Conservation (phyloP, 768 basidiomycete genomes). For the Omphalotus guepiniiformis region DNA sequence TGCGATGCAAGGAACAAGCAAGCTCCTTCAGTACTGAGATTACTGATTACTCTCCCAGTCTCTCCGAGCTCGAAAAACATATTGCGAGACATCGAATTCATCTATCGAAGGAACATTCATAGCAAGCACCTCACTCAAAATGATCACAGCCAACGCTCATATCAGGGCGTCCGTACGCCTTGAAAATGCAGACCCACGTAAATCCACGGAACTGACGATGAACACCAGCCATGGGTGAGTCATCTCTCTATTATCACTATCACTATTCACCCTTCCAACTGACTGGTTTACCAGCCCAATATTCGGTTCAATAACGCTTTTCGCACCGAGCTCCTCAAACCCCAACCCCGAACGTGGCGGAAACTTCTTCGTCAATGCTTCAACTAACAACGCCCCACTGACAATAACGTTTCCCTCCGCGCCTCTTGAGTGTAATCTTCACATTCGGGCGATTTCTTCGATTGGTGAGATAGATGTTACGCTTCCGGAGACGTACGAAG, state of each 20-base stretch:
- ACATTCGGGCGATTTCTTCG: neutral
- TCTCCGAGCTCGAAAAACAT: neutral
- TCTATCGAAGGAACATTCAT: constrained; percentile 4
- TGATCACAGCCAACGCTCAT: neutral
- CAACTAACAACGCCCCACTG: neutral
- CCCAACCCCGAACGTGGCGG: neutral
- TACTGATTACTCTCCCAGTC: neutral
- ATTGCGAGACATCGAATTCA: neutral
- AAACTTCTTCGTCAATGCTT: constrained; percentile 3
- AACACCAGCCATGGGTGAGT: neutral
- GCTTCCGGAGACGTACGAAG: constrained; percentile 3
- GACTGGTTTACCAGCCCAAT: neutral
- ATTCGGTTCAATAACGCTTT: neutral
- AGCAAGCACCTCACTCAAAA: neutral
- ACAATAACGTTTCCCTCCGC: constrained; percentile 3
- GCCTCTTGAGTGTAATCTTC: neutral
- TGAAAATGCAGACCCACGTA: neutral
- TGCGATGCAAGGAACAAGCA: too few relatives aligned
- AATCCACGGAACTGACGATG: constrained; percentile 2
- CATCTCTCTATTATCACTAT: neutral
- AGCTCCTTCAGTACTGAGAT: neutral
- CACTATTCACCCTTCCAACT: neutral
- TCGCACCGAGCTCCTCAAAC: neutral
- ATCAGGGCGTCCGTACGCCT: constrained; percentile 1
- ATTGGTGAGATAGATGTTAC: neutral